phyloP scores from a whole-genome alignment of 2,329 filamentous ascomycete species.

The Xylaria sp. region DNA sequence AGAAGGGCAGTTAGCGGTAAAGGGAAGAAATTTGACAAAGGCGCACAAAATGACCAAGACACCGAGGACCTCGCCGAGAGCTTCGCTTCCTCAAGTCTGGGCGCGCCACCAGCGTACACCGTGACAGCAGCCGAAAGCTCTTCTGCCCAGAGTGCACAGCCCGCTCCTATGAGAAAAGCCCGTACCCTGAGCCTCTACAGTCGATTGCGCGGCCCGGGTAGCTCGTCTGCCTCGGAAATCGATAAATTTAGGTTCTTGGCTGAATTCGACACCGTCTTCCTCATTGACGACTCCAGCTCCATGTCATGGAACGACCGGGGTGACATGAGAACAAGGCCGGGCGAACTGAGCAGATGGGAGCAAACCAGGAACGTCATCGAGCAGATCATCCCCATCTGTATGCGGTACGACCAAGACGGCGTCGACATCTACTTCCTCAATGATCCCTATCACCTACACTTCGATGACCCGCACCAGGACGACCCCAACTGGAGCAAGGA shows the following conservation, averaged over 20 bases:
- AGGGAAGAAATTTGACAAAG: constrained; percentile 21
- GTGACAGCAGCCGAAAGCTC: constrained; percentile 16
- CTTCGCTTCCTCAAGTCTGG: constrained; percentile 28
- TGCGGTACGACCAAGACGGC: constrained; percentile 81
- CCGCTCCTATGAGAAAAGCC: background rate
- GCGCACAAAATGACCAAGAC: background rate
- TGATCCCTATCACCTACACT: constrained; percentile 57
- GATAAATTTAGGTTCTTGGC: constrained; percentile 70
- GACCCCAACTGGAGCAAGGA: constrained; percentile 23
- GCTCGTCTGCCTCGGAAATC: constrained; percentile 23
- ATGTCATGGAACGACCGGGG: constrained; percentile 74
- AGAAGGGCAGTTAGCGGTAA: constrained; percentile 31
- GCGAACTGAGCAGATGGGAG: constrained; percentile 65
- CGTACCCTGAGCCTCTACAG: constrained; percentile 21
- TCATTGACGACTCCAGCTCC: constrained; percentile 91
- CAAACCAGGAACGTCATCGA: constrained; percentile 78
- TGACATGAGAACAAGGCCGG: background rate
- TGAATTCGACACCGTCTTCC: constrained; percentile 86
- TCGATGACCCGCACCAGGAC: constrained; percentile 47
- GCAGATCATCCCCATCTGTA: constrained; percentile 84
- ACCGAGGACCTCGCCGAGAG: background rate
- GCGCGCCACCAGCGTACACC: constrained; percentile 42
- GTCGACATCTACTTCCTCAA: constrained; percentile 95
- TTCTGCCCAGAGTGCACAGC: constrained; percentile 13
- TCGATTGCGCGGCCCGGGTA: constrained; percentile 11